These are phyloP conservation scores for Hericium alpestre DNA, from an alignment of 768 basidiomycete genomes.

Conservation along the genomic window DNA sequence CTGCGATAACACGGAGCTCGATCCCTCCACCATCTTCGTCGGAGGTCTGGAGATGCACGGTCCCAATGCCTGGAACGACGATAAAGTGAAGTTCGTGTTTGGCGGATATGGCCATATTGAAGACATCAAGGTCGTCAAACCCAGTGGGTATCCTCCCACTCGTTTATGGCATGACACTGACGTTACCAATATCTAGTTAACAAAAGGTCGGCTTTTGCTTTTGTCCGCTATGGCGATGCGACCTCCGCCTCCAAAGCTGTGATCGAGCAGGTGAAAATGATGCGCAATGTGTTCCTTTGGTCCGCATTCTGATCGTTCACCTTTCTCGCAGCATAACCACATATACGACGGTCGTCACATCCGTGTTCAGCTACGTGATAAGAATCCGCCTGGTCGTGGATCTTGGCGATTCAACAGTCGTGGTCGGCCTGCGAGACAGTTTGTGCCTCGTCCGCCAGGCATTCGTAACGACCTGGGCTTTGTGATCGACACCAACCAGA, in stretches of 20 bases:
- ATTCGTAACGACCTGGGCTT: background rate
- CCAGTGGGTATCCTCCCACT: constrained; percentile 33
- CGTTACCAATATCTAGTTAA: constrained; percentile 32
- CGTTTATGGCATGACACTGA: background rate
- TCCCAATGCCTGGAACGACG: constrained; percentile 59
- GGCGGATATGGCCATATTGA: constrained; percentile 54
- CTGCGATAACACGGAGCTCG: constrained; percentile 27
- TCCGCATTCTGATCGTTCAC: background rate
- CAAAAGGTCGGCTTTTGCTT: constrained; percentile 65
- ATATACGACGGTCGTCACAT: constrained; percentile 59
- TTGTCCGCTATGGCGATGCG: constrained; percentile 58
- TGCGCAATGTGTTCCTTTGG: background rate
- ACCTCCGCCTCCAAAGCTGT: constrained; percentile 62
- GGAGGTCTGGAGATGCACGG: constrained; percentile 63
- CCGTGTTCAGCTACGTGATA: constrained; percentile 66
- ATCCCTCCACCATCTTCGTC: constrained; percentile 65
- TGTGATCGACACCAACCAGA: too few relatives aligned
- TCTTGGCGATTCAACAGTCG: background rate
- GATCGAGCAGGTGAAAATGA: constrained; percentile 41
- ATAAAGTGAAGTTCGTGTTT: constrained; percentile 48
- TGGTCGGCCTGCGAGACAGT: background rate
- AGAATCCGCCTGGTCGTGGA: constrained; percentile 20
- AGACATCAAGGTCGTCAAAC: constrained; percentile 53
- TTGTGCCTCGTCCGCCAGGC: background rate
- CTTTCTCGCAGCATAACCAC: constrained; percentile 49